These are phyloP conservation scores for Podospora pseudocomata DNA, from an alignment of 495 filamentous ascomycete species.

Conservation along the genomic window DNA sequence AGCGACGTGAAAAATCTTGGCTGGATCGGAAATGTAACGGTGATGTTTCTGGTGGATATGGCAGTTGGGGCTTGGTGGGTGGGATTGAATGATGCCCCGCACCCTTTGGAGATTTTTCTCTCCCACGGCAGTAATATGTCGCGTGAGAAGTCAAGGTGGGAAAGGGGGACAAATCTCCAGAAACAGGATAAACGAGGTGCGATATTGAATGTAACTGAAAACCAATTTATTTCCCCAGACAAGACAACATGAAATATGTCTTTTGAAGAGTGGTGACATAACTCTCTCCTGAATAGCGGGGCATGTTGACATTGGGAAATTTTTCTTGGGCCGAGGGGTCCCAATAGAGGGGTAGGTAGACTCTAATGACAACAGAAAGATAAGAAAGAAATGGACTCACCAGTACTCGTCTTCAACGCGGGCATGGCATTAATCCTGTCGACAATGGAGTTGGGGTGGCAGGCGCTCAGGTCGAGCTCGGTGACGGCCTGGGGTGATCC, in stretches of 20 bases:
- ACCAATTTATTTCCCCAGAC: not conserved
- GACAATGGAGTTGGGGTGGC: slow-evolving; percentile 38
- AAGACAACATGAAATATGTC: not conserved
- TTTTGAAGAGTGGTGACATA: not conserved
- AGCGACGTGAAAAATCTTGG: slow-evolving; percentile 5
- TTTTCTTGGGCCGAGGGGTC: not conserved
- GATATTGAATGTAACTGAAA: not conserved
- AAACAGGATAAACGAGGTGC: not conserved
- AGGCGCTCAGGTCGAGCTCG: slow-evolving; percentile 48
- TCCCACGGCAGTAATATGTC: not conserved
- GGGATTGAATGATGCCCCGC: slow-evolving; percentile 4
- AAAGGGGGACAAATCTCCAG: not conserved
- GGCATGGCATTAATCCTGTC: slow-evolving; percentile 48
- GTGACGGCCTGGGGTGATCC: slow-evolving; percentile 32
- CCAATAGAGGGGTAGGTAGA: not conserved
- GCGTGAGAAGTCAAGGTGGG: not conserved
- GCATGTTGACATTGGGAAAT: not conserved
- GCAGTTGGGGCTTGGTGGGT: not conserved
- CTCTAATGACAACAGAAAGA: slow-evolving; percentile 7
- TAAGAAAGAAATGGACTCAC: slow-evolving; percentile 31
- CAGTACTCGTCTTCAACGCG: slow-evolving; percentile 49
- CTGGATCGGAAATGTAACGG: not conserved
- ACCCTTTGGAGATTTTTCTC: not conserved
- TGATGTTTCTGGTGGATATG: not conserved
- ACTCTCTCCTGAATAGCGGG: not conserved